Percentiles rank a stretch among this genome's conserved stretches.
Conservation (phyloP, 1,139 yeast species). For the Taiozyma sp. region DNA sequence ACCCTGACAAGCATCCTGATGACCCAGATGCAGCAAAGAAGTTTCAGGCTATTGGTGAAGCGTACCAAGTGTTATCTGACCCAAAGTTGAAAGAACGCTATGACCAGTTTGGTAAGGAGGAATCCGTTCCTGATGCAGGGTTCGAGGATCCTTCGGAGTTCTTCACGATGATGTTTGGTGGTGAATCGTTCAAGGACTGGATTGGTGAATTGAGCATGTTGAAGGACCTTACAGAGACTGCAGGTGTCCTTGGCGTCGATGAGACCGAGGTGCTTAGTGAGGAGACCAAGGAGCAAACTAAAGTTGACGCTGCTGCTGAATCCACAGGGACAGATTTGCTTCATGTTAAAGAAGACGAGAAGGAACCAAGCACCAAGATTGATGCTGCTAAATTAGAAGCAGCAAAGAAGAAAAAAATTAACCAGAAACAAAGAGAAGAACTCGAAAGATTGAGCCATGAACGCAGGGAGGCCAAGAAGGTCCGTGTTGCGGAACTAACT, state of each 20-base stretch:
- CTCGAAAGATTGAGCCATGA: slow-evolving; percentile 49
- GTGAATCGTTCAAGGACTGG: slow-evolving; percentile 71
- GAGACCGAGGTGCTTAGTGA: slow-evolving; percentile 16
- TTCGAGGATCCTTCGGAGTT: slow-evolving; percentile 71
- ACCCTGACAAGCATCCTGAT: slow-evolving; percentile 94
- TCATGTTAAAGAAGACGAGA: slow-evolving; percentile 1
- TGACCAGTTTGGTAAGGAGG: slow-evolving; percentile 62
- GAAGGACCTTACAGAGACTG: slow-evolving; percentile 54
- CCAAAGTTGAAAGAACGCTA: slow-evolving; percentile 53
- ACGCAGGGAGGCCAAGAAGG: slow-evolving; percentile 47
- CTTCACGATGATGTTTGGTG: slow-evolving; percentile 71
- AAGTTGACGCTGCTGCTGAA: neutral
- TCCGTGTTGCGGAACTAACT: slow-evolving; percentile 51
- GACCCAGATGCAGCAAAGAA: slow-evolving; percentile 67
- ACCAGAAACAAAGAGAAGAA: slow-evolving; percentile 52
- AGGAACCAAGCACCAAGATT: neutral
- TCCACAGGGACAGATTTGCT: neutral
- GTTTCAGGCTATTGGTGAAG: slow-evolving; percentile 68
- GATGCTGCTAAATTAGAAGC: slow-evolving; percentile 31
- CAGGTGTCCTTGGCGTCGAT: slow-evolving; percentile 40
- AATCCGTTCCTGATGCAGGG: slow-evolving; percentile 64
- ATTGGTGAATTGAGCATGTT: slow-evolving; percentile 69
- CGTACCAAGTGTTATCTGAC: slow-evolving; percentile 65
- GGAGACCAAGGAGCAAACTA: neutral
- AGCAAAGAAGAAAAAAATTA: slow-evolving; percentile 33